These are phyloP conservation scores for Daldinia eschscholtzii DNA, from an alignment of 2,329 filamentous ascomycete species.

Conservation along the genomic window DNA sequence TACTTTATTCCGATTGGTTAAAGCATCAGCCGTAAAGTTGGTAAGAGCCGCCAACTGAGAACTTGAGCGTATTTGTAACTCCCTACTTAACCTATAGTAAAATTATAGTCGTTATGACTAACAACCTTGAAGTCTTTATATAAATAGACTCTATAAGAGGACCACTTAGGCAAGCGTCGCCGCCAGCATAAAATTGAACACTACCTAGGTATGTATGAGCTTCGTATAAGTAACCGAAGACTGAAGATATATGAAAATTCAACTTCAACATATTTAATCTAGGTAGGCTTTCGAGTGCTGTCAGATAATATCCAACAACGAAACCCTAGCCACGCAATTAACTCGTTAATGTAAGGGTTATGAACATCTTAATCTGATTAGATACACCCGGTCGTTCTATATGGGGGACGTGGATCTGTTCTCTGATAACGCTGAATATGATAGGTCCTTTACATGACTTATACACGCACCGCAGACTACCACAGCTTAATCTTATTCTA, in stretches of 20 bases:
- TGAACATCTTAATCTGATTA: conserved; percentile 1
- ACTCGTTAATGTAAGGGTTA: neutral
- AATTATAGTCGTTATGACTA: neutral
- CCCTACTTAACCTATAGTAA: too few species aligned
- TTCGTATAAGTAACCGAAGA: neutral
- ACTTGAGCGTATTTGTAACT: too few species aligned
- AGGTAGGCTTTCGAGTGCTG: neutral
- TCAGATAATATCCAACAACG: neutral
- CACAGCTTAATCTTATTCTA: neutral
- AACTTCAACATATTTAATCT: neutral
- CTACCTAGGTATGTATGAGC: too few species aligned
- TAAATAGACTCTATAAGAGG: neutral
- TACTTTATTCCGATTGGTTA: neutral
- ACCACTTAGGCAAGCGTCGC: neutral
- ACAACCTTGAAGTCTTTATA: neutral
- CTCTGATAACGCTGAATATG: neutral
- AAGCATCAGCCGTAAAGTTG: too few species aligned
- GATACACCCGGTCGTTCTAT: neutral
- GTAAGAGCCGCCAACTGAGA: too few species aligned
- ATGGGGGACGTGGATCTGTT: neutral
- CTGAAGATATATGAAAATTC: neutral
- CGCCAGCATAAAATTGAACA: neutral
- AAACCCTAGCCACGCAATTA: neutral
- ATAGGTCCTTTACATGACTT: conserved; percentile 1
- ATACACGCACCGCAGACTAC: neutral